Percentiles rank a stretch among this genome's conserved stretches.
Conservation (phyloP, 2,329 filamentous ascomycete genomes). For the Beauveria caledonica region DNA sequence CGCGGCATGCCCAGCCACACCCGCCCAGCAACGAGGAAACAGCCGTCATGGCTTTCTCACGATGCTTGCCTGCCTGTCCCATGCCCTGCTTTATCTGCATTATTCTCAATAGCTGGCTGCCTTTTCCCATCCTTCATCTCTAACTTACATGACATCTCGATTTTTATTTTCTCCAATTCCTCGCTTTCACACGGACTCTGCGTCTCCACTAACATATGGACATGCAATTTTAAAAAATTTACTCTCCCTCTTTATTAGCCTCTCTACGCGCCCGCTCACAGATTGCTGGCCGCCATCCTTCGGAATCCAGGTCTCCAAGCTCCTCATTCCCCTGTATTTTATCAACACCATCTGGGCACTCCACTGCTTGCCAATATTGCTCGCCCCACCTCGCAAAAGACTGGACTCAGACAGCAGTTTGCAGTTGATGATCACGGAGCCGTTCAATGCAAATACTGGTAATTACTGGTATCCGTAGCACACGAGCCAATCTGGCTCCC, state of each 20-base stretch:
- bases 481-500: neutral
- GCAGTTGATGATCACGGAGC: neutral
- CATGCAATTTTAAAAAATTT: constrained; percentile 8
- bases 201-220: neutral
- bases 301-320: neutral
- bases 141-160: neutral
- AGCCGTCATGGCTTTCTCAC: neutral
- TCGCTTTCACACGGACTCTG: neutral
- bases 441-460: too few relatives aligned
- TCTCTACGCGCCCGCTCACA: neutral
- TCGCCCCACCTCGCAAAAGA: neutral
- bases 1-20: neutral
- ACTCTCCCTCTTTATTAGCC: neutral
- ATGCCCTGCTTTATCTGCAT: neutral
- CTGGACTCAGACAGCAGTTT: neutral
- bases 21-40: neutral
- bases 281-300: neutral
- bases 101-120: neutral
- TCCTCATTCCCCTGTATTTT: neutral
- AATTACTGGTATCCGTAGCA: too few relatives aligned
- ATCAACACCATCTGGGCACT: neutral
- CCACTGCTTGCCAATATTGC: neutral
- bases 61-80: neutral
- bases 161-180: neutral
- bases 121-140: neutral